These are phyloP conservation scores for Clavispora carvajalis DNA, from an alignment of 805 yeast species.

Conservation along the genomic window DNA sequence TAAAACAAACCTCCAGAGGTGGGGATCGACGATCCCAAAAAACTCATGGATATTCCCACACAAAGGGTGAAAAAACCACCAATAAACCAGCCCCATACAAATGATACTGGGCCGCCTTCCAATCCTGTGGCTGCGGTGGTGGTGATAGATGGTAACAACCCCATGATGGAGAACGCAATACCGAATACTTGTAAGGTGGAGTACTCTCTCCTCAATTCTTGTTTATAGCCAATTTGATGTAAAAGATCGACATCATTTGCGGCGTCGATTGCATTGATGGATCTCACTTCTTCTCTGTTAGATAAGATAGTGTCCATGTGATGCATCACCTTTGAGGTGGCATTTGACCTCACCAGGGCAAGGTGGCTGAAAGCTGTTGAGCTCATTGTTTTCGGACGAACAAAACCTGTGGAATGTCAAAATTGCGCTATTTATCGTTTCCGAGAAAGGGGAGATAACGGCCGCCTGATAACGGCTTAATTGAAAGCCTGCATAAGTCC, in stretches of 20 bases:
- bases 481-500: too few species aligned
- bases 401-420: not conserved
- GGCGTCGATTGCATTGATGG: constrained; percentile 4
- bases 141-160: constrained; percentile 2
- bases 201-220: constrained; percentile 1
- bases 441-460: too few species aligned
- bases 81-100: constrained; percentile 9
- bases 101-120: constrained; percentile 4
- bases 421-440: not conserved
- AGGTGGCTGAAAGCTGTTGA: constrained; percentile 4
- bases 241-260: constrained; percentile 3
- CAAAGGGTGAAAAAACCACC: constrained; percentile 4
- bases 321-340: not conserved
- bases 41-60: constrained; percentile 5
- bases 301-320: constrained; percentile 2
- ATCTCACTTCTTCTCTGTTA: constrained; percentile 4
- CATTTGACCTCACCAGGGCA: not conserved
- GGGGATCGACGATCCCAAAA: constrained; percentile 6
- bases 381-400: not conserved
- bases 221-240: constrained; percentile 4
- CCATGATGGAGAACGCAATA: constrained; percentile 5
- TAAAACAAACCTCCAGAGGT: constrained; percentile 7
- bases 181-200: constrained; percentile 3
- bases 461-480: too few species aligned
- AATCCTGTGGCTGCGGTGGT: constrained; percentile 3